Conservation (phyloP, 768 basidiomycete genomes). For the Mycena amicta region DNA sequence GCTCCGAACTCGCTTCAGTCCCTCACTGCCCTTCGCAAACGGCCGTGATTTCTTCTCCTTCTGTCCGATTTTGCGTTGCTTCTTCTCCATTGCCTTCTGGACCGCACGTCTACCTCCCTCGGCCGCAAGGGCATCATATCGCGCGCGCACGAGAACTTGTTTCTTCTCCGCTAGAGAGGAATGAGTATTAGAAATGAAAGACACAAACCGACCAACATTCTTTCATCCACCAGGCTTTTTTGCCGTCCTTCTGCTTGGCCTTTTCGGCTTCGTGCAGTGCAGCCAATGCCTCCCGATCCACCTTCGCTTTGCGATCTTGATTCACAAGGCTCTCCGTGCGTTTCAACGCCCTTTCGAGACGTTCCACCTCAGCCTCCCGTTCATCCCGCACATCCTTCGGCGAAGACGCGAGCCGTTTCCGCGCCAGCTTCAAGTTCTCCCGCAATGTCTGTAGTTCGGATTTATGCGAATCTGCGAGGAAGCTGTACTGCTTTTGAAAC, state of each 20-base stretch:
- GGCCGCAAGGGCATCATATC: slow-evolving; percentile 76
- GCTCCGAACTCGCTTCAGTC: slow-evolving; percentile 11
- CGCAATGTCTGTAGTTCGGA: slow-evolving; percentile 67
- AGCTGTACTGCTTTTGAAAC: slow-evolving; percentile 73
- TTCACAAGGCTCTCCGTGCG: slow-evolving; percentile 78
- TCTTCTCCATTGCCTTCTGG: slow-evolving; percentile 87
- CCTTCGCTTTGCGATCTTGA: slow-evolving; percentile 63
- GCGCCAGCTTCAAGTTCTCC: slow-evolving; percentile 67
- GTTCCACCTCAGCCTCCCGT: slow-evolving; percentile 66
- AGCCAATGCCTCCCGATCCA: slow-evolving; percentile 70
- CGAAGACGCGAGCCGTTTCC: slow-evolving; percentile 61
- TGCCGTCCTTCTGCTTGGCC: slow-evolving; percentile 73
- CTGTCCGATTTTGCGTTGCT: slow-evolving; percentile 81
- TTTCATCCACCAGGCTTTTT: slow-evolving; percentile 86
- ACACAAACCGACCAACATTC: slow-evolving; percentile 50
- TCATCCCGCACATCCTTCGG: slow-evolving; percentile 62
- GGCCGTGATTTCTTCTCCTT: slow-evolving; percentile 90
- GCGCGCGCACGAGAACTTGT: slow-evolving; percentile 68
- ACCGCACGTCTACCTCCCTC: slow-evolving; percentile 81
- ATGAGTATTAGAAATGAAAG: slow-evolving; percentile 12
- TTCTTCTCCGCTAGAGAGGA: slow-evolving; percentile 70
- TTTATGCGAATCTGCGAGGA: slow-evolving; percentile 67
- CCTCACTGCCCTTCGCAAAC: slow-evolving; percentile 38
- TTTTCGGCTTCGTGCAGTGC: slow-evolving; percentile 59
- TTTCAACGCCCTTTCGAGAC: slow-evolving; percentile 75